Evolutionary conservation across 352 stramenopile genomes (phyloP), one percentile per base, ranked within the genome.

Genomic region (Phytopythium cucurbitacearum): DNA sequence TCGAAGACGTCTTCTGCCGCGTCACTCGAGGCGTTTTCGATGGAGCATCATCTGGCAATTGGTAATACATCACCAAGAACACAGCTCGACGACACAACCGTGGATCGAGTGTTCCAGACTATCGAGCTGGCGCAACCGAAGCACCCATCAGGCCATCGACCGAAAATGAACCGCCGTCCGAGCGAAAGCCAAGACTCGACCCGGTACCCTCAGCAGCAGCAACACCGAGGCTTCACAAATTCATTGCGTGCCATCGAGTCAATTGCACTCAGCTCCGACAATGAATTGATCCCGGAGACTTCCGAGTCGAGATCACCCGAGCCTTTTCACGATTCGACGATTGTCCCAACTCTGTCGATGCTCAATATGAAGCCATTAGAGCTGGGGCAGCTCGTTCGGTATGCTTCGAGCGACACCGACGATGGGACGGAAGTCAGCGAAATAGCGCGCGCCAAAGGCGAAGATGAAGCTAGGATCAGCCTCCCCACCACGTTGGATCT

Each of bases 301-400:
- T 28, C 21, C 21, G 21, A 51, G 33, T 28, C 28, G 7, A 15
- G 6, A 28, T 8, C 11, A n/a, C 11, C 40, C 7, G 12, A 44
- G 21, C 21, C 21, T 28, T 28, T 28, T 28, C 21, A 28, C 21
- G 21, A 28, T 28, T 28, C 40, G n/a, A 12, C 46, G 10, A 51
- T 4, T 3, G 15, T 35, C 16, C 7, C 34, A 15, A 15, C 2
- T 28, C 46, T 13, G 2, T 35, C 46, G n/a, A 51, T 41, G 16
- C n/a, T 42, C n/a, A 38, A 34, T 42, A 37, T 51, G 3, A 51
- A 52, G 9, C 35, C 36, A 1, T 39, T 56, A 15, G 33, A 49
- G 40, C 50, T 41, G 3, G 50, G 42, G 6, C 50, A 56, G 7
- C 50, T 47, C 7, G n/a, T 36, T 10, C 50, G 16, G 21, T n/a